Evolutionary conservation across 768 basidiomycete genomes (phyloP).

Genomic region (Suillus brevipes): DNA sequence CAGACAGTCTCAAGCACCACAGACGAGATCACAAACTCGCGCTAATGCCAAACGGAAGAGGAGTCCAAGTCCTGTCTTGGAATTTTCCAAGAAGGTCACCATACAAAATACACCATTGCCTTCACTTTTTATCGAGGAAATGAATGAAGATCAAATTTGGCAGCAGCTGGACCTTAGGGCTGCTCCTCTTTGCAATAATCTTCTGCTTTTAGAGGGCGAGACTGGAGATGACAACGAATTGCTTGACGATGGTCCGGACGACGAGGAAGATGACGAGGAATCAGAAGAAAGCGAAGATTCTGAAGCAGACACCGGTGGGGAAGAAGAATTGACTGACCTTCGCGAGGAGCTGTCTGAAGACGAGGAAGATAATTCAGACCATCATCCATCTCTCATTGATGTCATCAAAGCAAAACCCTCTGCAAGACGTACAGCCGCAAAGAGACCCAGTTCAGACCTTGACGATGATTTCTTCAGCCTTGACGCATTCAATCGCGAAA

Average conservation of each 20-base stretch:
- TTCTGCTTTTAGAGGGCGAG: constrained; percentile 65
- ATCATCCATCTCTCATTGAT: constrained; percentile 28
- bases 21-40: constrained; percentile 68
- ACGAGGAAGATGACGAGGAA: constrained; percentile 34
- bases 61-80: constrained; percentile 40
- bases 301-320: constrained; percentile 28
- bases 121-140: constrained; percentile 70
- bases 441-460: constrained; percentile 44
- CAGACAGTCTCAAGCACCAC: constrained; percentile 65
- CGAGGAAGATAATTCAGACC: constrained; percentile 35
- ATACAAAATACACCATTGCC: constrained; percentile 70
- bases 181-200: constrained; percentile 64
- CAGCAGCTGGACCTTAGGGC: constrained; percentile 86
- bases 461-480: constrained; percentile 93
- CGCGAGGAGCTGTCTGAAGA: constrained; percentile 41
- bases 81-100: constrained; percentile 31
- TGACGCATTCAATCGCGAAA: constrained; percentile 82
- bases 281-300: constrained; percentile 27
- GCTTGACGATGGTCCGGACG: constrained; percentile 27
- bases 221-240: constrained; percentile 29
- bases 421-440: constrained; percentile 21
- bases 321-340: constrained; percentile 32
- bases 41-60: constrained; percentile 38
- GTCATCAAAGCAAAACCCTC: constrained; percentile 25
- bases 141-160: constrained; percentile 91